These are phyloP conservation scores for Exsudoporus frostii DNA, from an alignment of 768 basidiomycete genomes.

Conservation along the genomic window DNA sequence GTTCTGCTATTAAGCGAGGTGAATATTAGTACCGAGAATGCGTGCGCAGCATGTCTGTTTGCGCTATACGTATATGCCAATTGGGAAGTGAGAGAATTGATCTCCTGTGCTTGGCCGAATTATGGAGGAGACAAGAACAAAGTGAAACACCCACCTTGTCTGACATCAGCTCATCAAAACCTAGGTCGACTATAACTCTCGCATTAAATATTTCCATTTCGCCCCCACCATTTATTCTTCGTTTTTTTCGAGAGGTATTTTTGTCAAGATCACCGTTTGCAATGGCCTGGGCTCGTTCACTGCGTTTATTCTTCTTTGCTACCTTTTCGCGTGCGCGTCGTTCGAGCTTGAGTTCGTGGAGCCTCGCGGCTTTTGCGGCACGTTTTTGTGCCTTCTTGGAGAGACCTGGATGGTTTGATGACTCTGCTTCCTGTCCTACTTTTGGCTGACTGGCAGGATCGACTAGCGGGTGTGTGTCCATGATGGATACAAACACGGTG, in stretches of 20 bases:
- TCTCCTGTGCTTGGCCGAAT: constrained; percentile 57
- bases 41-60: constrained; percentile 68
- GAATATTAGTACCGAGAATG: constrained; percentile 72
- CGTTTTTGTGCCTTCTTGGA: constrained; percentile 82
- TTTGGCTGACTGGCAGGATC: constrained; percentile 11
- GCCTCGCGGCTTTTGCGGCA: constrained; percentile 65
- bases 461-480: constrained; percentile 16
- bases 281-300: constrained; percentile 51
- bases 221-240: constrained; percentile 33
- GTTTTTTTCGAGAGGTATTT: constrained; percentile 12
- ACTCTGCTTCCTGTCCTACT: constrained; percentile 12
- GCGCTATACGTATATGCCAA: constrained; percentile 88
- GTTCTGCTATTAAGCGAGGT: constrained; percentile 78
- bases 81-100: constrained; percentile 85
- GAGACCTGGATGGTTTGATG: constrained; percentile 34
- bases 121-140: constrained; percentile 8
- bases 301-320: constrained; percentile 71
- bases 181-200: constrained; percentile 79
- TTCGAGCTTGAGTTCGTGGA: constrained; percentile 64
- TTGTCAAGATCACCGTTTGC: constrained; percentile 45
- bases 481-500: constrained; percentile 15
- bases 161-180: constrained; percentile 90
- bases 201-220: constrained; percentile 50
- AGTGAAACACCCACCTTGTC: constrained; percentile 67
- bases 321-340: constrained; percentile 76